These are phyloP conservation scores for Botrytis medusae DNA, from an alignment of 2,329 filamentous ascomycete species.

Conservation along the genomic window DNA sequence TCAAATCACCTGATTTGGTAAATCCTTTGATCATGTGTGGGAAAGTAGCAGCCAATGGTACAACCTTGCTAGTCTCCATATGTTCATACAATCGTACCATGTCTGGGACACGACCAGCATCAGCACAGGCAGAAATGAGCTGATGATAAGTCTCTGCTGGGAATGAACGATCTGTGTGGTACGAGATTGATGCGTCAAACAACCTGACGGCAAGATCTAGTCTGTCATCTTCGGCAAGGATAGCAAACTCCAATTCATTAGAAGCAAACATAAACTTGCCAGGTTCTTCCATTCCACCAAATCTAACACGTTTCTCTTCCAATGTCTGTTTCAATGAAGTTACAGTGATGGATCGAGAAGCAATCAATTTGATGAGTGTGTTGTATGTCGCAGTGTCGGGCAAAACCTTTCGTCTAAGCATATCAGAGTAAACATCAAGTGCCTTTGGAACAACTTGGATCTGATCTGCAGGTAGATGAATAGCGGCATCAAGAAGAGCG, in stretches of 20 bases:
- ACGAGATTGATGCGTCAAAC: constrained; percentile 72
- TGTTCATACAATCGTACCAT: constrained; percentile 92
- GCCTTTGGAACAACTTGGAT: constrained; percentile 87
- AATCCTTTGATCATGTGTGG: constrained; percentile 95
- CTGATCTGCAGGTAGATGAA: constrained; percentile 75
- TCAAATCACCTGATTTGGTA: constrained; percentile 74
- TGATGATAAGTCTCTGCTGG: constrained; percentile 81
- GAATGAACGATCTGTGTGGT: constrained; percentile 59
- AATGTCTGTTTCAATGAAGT: constrained; percentile 69
- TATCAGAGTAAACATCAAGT: constrained; percentile 92
- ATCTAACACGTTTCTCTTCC: constrained; percentile 80
- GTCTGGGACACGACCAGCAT: constrained; percentile 75
- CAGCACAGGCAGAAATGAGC: constrained; percentile 83
- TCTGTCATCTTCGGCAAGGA: constrained; percentile 83
- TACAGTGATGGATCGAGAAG: constrained; percentile 77
- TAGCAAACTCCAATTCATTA: constrained; percentile 81
- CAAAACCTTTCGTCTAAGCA: constrained; percentile 80
- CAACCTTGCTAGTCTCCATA: constrained; percentile 76
- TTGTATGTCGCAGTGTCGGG: constrained; percentile 86
- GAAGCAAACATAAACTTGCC: constrained; percentile 88
- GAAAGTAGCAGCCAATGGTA: constrained; percentile 79
- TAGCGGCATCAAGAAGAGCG: constrained; percentile 79
- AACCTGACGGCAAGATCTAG: constrained; percentile 81
- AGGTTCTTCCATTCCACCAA: constrained; percentile 79
- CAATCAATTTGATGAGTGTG: constrained; percentile 79